Conservation (phyloP, 2,329 filamentous ascomycete genomes). For the Verruconis gallopava region DNA sequence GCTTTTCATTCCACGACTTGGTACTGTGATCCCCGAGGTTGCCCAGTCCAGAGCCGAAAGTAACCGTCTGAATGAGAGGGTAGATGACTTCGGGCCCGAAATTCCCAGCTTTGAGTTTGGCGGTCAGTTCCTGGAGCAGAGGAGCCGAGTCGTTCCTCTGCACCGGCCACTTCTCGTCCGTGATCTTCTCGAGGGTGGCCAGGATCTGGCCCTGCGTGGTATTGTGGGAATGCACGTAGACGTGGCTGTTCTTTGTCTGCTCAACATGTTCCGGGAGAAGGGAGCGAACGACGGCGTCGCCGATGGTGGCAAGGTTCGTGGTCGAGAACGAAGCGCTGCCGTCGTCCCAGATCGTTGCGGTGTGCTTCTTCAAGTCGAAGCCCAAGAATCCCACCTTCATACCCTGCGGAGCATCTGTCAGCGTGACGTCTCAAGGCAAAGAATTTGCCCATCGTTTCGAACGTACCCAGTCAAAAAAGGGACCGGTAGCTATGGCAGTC, state of each 20-base stretch:
- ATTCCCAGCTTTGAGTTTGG: background rate
- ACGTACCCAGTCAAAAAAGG: slow-evolving; percentile 49
- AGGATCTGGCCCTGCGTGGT: slow-evolving; percentile 47
- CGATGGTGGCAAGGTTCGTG: slow-evolving; percentile 40
- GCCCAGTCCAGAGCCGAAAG: background rate
- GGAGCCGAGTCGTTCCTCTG: slow-evolving; percentile 24
- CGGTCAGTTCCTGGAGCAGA: slow-evolving; percentile 5
- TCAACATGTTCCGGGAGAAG: slow-evolving; percentile 28
- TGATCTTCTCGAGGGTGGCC: slow-evolving; percentile 37
- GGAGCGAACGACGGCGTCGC: slow-evolving; percentile 29
- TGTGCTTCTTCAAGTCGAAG: slow-evolving; percentile 36
- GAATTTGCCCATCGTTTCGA: slow-evolving; percentile 8
- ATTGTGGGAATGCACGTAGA: slow-evolving; percentile 45
- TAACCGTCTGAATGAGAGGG: slow-evolving; percentile 4
- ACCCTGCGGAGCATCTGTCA: slow-evolving; percentile 23
- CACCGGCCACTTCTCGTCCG: slow-evolving; percentile 36
- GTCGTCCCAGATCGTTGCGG: slow-evolving; percentile 42
- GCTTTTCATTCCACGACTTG: slow-evolving; percentile 8
- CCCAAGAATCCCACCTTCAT: slow-evolving; percentile 38
- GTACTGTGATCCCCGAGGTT: slow-evolving; percentile 2
- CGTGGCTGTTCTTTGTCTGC: slow-evolving; percentile 44
- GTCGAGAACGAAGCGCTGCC: slow-evolving; percentile 40
- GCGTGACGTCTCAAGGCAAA: background rate
- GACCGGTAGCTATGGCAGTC: slow-evolving; percentile 45
- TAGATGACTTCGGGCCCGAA: background rate